phyloP scores from a whole-genome alignment of 2,329 filamentous ascomycete genomes.

The Coniochaeta sp. region DNA sequence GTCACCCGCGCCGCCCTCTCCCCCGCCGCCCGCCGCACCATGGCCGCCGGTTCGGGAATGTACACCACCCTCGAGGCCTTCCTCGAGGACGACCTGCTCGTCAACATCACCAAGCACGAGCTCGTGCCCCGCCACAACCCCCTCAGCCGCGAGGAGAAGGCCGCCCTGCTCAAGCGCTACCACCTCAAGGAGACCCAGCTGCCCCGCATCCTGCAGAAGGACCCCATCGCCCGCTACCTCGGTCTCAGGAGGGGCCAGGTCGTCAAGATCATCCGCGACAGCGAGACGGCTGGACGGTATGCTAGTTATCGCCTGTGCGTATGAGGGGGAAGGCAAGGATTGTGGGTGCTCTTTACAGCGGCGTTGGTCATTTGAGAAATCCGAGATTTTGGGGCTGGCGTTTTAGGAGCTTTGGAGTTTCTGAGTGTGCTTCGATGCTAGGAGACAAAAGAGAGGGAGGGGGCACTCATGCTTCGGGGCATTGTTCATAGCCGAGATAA shows the following conservation, averaged over 20 bases:
- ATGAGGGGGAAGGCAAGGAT: slow-evolving; percentile 22
- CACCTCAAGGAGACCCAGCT: slow-evolving; percentile 96
- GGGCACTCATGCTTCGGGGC: neutral
- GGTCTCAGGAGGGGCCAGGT: slow-evolving; percentile 88
- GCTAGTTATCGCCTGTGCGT: slow-evolving; percentile 80
- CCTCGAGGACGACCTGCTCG: slow-evolving; percentile 87
- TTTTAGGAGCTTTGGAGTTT: neutral
- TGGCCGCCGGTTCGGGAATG: slow-evolving; percentile 62
- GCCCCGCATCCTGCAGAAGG: slow-evolving; percentile 82
- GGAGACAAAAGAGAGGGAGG: neutral
- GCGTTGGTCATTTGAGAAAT: neutral
- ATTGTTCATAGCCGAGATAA: neutral
- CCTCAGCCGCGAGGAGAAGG: slow-evolving; percentile 85
- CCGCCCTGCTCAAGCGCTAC: slow-evolving; percentile 77
- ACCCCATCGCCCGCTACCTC: slow-evolving; percentile 88
- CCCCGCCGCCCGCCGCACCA: slow-evolving; percentile 78
- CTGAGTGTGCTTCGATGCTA: neutral
- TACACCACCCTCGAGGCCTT: slow-evolving; percentile 87
- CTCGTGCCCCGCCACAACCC: slow-evolving; percentile 90
- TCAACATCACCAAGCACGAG: slow-evolving; percentile 98
- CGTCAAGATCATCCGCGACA: slow-evolving; percentile 95
- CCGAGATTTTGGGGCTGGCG: neutral
- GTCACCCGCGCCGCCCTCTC: slow-evolving; percentile 78
- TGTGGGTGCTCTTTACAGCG: slow-evolving; percentile 2
- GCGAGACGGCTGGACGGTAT: slow-evolving; percentile 92